A percentile compares a stretch with the other conserved stretches of the same genome.
phyloP scores from a whole-genome alignment of 2,329 filamentous ascomycete species.

The Emmonsiellopsis sp. region DNA sequence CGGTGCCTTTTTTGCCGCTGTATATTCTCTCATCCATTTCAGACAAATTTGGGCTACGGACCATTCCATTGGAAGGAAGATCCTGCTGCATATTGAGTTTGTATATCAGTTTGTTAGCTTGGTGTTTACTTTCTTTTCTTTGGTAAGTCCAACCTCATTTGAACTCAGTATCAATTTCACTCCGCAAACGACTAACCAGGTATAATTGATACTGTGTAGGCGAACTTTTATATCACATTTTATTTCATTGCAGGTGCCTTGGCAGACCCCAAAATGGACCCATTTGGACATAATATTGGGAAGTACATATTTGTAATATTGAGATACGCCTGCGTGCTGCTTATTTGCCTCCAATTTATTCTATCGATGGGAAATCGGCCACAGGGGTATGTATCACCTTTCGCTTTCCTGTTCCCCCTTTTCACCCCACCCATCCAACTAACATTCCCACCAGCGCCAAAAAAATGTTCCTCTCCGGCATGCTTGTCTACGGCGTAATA shows the following conservation, averaged over 20 bases:
- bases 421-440: background rate
- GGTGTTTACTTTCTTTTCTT: constrained; percentile 93
- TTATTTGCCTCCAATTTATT: constrained; percentile 94
- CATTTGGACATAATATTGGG: constrained; percentile 81
- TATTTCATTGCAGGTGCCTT: constrained; percentile 95
- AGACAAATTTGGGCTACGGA: constrained; percentile 88
- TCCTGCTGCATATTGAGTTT: constrained; percentile 89
- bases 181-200: background rate
- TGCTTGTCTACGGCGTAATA: constrained; percentile 85
- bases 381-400: constrained; percentile 53
- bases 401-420: constrained; percentile 6
- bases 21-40: constrained; percentile 94
- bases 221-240: constrained; percentile 98
- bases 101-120: constrained; percentile 89
- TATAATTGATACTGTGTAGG: constrained; percentile 31
- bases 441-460: constrained; percentile 47
- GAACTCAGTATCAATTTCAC: background rate
- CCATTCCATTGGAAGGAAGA: constrained; percentile 79
- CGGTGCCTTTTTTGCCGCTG: constrained; percentile 95
- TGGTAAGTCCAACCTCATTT: constrained; percentile 36
- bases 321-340: constrained; percentile 73
- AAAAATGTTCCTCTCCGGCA: constrained; percentile 76
- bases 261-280: constrained; percentile 68
- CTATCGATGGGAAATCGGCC: constrained; percentile 92
- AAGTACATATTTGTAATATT: constrained; percentile 78